A percentile compares a stretch with the other conserved stretches of the same genome.
Conservation (phyloP, 2,329 filamentous ascomycete species). For the Aschersonia sp. region DNA sequence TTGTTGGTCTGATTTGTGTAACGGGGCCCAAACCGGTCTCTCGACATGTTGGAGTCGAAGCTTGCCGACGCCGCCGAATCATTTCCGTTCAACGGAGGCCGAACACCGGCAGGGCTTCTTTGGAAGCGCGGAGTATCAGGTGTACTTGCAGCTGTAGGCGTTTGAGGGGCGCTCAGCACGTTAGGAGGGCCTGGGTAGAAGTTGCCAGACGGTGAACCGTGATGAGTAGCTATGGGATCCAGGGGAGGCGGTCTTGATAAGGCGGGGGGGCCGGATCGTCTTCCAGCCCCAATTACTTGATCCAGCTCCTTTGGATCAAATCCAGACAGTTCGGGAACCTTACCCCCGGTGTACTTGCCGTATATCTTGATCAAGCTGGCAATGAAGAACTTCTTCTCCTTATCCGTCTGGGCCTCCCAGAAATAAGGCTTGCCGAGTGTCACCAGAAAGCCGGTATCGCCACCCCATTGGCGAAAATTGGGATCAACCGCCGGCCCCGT, state of each 20-base stretch:
- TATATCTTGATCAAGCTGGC: slow-evolving; percentile 93
- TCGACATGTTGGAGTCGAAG: slow-evolving; percentile 29
- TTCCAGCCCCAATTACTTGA: slow-evolving; percentile 49
- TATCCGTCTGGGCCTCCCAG: slow-evolving; percentile 84
- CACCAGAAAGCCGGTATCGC: slow-evolving; percentile 72
- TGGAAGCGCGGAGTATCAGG: slow-evolving; percentile 14
- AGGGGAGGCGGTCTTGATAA: slow-evolving; percentile 11
- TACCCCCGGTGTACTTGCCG: slow-evolving; percentile 86
- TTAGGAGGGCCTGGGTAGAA: slow-evolving; percentile 6
- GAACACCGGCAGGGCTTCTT: slow-evolving; percentile 14
- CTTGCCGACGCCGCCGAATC: slow-evolving; percentile 38
- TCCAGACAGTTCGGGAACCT: slow-evolving; percentile 61
- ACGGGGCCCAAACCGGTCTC: slow-evolving; percentile 26
- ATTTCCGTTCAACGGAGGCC: slow-evolving; percentile 22
- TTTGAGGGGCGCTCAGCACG: slow-evolving; percentile 5
- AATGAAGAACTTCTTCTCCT: slow-evolving; percentile 98
- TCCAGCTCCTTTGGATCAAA: slow-evolving; percentile 73
- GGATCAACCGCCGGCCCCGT: slow-evolving; percentile 44
- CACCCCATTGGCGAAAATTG: slow-evolving; percentile 60
- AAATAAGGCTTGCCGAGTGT: slow-evolving; percentile 91
- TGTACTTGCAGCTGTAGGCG: slow-evolving; percentile 7
- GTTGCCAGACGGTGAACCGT: slow-evolving; percentile 6
- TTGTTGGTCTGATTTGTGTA: slow-evolving; percentile 35
- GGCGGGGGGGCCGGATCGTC: slow-evolving; percentile 18
- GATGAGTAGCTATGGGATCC: slow-evolving; percentile 11